A percentile compares a stretch with the other conserved stretches of the same genome.
Conservation (phyloP, 1,139 yeast genomes). For the Yamadazyma dendronema region DNA sequence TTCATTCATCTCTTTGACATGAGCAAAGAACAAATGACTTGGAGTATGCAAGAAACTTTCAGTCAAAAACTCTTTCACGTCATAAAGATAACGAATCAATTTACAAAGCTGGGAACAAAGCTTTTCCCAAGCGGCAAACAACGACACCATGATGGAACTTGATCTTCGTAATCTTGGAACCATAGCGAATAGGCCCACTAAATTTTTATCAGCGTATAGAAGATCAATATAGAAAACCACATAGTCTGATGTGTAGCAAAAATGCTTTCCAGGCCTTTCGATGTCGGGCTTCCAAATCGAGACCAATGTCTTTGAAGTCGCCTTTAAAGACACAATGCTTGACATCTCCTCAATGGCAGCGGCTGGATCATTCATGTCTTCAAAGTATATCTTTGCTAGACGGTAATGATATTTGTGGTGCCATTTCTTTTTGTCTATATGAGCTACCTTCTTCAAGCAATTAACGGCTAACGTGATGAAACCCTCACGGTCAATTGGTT, state of each 20-base stretch:
- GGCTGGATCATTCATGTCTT: conserved; percentile 50
- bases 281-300: conserved; percentile 91
- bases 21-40: conserved; percentile 44
- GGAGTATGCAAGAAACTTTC: conserved; percentile 52
- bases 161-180: conserved; percentile 73
- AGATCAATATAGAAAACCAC: conserved; percentile 61
- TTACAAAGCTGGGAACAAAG: conserved; percentile 47
- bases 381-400: conserved; percentile 61
- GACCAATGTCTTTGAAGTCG: conserved; percentile 69
- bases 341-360: conserved; percentile 67
- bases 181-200: conserved; percentile 56
- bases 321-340: conserved; percentile 60
- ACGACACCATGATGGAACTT: conserved; percentile 68
- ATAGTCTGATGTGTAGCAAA: conserved; percentile 72
- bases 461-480: conserved; percentile 24
- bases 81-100: conserved; percentile 45
- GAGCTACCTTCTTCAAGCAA: conserved; percentile 37
- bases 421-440: conserved; percentile 82
- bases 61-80: conserved; percentile 48
- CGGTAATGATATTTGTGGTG: conserved; percentile 83
- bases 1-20: conserved; percentile 35
- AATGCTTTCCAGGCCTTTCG: conserved; percentile 93
- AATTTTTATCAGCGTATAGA: conserved; percentile 53
- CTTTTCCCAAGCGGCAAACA: conserved; percentile 66
- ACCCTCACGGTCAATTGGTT: conserved; percentile 13